Conservation (phyloP, 2,329 filamentous ascomycete genomes). For the Dothistroma pini region DNA sequence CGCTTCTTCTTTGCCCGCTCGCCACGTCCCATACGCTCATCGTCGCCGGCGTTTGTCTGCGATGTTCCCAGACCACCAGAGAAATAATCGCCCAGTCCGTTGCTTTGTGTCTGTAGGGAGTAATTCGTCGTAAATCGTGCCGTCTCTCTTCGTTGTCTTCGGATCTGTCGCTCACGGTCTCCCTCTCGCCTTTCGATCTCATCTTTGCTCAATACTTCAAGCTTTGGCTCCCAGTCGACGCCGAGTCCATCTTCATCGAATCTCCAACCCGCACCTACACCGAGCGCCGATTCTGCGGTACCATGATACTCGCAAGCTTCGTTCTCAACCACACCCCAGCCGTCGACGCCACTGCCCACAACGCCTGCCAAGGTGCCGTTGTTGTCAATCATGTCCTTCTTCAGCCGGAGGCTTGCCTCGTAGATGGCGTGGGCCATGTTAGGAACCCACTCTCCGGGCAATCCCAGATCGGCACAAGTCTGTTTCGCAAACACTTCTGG, state of each 20-base stretch:
- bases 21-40: slow-evolving; percentile 86
- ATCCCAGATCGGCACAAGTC: slow-evolving; percentile 86
- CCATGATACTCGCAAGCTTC: slow-evolving; percentile 66
- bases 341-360: slow-evolving; percentile 67
- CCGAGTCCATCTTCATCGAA: slow-evolving; percentile 89
- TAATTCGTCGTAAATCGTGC: slow-evolving; percentile 62
- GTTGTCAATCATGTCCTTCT: slow-evolving; percentile 94
- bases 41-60: slow-evolving; percentile 40
- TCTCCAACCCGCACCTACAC: slow-evolving; percentile 86
- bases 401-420: slow-evolving; percentile 84
- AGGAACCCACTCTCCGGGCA: slow-evolving; percentile 89
- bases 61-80: slow-evolving; percentile 42
- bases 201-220: slow-evolving; percentile 72
- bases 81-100: slow-evolving; percentile 51
- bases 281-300: slow-evolving; percentile 35
- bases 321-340: slow-evolving; percentile 75
- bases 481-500: slow-evolving; percentile 89
- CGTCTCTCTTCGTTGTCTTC: slow-evolving; percentile 82
- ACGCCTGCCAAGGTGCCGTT: slow-evolving; percentile 59
- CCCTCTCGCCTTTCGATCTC: slow-evolving; percentile 97
- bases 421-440: slow-evolving; percentile 96
- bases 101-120: slow-evolving; percentile 47
- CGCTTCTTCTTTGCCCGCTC: slow-evolving; percentile 95
- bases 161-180: slow-evolving; percentile 85
- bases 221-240: slow-evolving; percentile 50